phyloP scores from a whole-genome alignment of 345 rosid species.

The Bruguiera parviflora region DNA sequence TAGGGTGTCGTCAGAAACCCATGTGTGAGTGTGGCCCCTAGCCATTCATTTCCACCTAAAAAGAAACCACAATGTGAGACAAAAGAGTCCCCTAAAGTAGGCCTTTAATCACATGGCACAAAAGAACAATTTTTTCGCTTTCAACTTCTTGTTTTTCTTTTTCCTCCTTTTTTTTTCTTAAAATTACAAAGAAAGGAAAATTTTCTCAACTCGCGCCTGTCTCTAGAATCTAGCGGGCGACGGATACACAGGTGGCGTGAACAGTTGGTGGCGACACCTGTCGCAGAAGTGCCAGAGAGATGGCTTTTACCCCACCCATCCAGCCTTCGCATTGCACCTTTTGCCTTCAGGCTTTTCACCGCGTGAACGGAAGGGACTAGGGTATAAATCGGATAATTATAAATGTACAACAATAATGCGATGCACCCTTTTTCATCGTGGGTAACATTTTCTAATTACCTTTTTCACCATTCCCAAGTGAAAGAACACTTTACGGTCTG shows the following conservation, averaged over 20 bases:
- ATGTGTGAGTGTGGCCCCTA: slow-evolving; percentile 59
- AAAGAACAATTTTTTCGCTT: slow-evolving; percentile 25
- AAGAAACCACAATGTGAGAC: slow-evolving; percentile 58
- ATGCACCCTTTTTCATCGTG: too few species aligned
- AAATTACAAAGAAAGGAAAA: too few species aligned
- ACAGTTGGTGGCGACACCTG: too few species aligned
- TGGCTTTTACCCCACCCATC: slow-evolving; percentile 26
- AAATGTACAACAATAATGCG: too few species aligned
- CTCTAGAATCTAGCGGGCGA: slow-evolving; percentile 26
- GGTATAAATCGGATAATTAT: too few species aligned
- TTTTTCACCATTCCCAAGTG: too few species aligned
- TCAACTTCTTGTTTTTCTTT: neutral
- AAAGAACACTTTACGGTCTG: too few species aligned
- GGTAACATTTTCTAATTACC: neutral
- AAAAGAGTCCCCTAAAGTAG: slow-evolving; percentile 45
- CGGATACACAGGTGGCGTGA: slow-evolving; percentile 13
- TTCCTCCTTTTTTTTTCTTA: neutral
- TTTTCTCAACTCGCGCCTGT: neutral
- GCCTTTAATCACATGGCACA: slow-evolving; percentile 51
- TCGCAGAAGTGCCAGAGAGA: neutral
- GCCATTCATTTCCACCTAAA: slow-evolving; percentile 52
- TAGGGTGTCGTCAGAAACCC: slow-evolving; percentile 40
- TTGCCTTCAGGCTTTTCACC: too few species aligned
- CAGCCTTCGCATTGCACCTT: neutral
- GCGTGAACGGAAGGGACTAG: too few species aligned